Evolutionary conservation across 2,329 filamentous ascomycete species (phyloP), one percentile per base, ranked within the genome.

Genomic region (Pseudopyrenochaeta lycopersici): DNA sequence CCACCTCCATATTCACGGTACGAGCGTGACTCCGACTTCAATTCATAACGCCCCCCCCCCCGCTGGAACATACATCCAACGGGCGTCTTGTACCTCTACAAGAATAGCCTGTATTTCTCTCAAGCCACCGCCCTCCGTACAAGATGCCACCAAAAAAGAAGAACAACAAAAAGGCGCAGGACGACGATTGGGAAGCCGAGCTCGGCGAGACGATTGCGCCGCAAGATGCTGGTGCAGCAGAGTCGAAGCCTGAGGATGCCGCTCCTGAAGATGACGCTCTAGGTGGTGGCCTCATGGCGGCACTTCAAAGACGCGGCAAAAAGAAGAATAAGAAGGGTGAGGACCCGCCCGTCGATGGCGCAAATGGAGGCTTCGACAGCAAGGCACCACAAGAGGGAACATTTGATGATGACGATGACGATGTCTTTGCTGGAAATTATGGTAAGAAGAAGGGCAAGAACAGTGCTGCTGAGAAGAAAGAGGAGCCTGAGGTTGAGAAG

Each of bases 121-220:
- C 38, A 20, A 30, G 41, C 39, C 36, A 18, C 29, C 47, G 39
- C 32, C 42, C 43, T 15, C 36, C 49, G 33, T 32, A 48, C 77
- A 82, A 77, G 57, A 98, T 97, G 94, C 81, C 93, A 72, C 93
- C 93, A 59, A 97, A 97, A 83, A 96, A 95, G 85, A 97, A 97
- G 86, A 90, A 89, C 76, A 90, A 88, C 79, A 96, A 94, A 84
- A 88, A 88, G 77, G 88, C 87, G 76, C 86, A 90, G 74, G 91
- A 97, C 72, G 92, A 97, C 73, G 92, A 97, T 83, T 97, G 94
- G 94, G 95, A 98, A 78, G 88, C 90, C 50, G 92, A 97, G 61
- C 83, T 97, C 49, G 93, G 92, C 70, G 94, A 97, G 80, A 81
- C 83, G 56, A 84, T 88, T 70, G 85, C 86, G 61, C 87, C 90